Base-by-base conservation (phyloP, 2,329 filamentous ascomycete species). In the Lachnellula suecica region DNA sequence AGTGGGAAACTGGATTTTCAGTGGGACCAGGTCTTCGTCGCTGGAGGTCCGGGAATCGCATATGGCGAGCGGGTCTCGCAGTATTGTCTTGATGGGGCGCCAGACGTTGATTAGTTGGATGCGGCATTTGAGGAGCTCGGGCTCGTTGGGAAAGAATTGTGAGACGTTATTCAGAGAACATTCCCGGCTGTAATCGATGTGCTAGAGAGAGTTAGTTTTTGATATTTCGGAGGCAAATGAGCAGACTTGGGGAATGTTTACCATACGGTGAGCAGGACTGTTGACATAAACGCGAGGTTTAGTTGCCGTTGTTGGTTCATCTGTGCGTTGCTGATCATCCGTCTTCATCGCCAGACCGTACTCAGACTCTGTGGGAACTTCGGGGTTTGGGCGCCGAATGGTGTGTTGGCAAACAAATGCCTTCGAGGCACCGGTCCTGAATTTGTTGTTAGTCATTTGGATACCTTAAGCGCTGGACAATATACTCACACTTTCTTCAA, bases 381-480 rank as follows among this genome's bases (percentile, higher is more conserved):
- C 15, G 22, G 35, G 11, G 2, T 13, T 2, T 34, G 42, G 13
- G 42, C 76, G 74, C n/a, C 76, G 76, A 60, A 86, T 79, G 5
- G 80, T 84, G 68, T 85, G 81, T 68, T 84, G 79, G 63, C 85
- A 86, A 64, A 85, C 82, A 71, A 81, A 76, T 58, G 84, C 67
- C 20, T 76, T 74, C 2, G 76, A 69, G 15, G 75, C 81, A 3
- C 81, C 82, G 15, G 82, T 85, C 25, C 80, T 83, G 54, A 1
- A 13, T 10, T 43, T 7, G 17, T 11, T 17, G 2, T 17, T n/a
- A 24, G 34, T 43, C n/a, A 51, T 41, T 38, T 15, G 19, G 44
- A 2, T 9, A 47, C 29, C 41, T 43, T 29, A 44, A 42, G 10
- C 17, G 17, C 27, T 25, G 15, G 9, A 48, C 7, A 9, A 27